Evolutionary conservation across 2,329 filamentous ascomycete species (phyloP).

Genomic region (Fusarium haematococcum): DNA sequence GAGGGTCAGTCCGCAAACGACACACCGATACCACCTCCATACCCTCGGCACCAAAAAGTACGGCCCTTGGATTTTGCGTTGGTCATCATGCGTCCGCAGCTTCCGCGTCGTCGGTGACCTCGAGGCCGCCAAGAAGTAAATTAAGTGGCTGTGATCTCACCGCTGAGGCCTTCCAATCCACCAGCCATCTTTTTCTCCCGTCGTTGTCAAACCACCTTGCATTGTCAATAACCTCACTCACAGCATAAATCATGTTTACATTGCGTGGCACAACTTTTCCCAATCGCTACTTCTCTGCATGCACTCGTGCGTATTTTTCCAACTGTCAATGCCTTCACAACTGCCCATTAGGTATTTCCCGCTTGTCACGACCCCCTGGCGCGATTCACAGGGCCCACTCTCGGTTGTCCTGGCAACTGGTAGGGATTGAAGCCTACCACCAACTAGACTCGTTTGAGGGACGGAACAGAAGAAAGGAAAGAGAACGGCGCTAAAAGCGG

Average conservation of each 20-base stretch:
- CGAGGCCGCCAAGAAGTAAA: conserved; percentile 18
- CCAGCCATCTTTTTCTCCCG: conserved; percentile 4
- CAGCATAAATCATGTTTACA: background rate
- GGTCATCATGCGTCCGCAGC: conserved; percentile 12
- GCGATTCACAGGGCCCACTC: too few species aligned
- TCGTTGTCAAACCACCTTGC: background rate
- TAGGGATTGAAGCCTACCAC: too few species aligned
- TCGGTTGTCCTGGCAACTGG: too few species aligned
- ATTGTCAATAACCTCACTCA: background rate
- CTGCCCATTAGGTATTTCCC: too few species aligned
- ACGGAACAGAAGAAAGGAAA: too few species aligned
- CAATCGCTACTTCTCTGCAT: conserved; percentile 23
- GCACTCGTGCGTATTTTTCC: background rate
- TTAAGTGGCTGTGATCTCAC: conserved; percentile 28
- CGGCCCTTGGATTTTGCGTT: background rate
- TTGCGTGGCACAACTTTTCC: conserved; percentile 33
- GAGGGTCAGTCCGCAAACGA: background rate
- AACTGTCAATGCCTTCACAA: background rate
- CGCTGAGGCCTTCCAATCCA: conserved; percentile 32
- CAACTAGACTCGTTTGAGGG: too few species aligned
- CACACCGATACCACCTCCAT: background rate
- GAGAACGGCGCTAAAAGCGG: too few species aligned
- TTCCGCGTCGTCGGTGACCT: conserved; percentile 15
- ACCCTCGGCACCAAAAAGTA: background rate
- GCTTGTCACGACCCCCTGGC: too few species aligned